phyloP scores from a whole-genome alignment of 345 rosid species.

The Isatis tinctoria region DNA sequence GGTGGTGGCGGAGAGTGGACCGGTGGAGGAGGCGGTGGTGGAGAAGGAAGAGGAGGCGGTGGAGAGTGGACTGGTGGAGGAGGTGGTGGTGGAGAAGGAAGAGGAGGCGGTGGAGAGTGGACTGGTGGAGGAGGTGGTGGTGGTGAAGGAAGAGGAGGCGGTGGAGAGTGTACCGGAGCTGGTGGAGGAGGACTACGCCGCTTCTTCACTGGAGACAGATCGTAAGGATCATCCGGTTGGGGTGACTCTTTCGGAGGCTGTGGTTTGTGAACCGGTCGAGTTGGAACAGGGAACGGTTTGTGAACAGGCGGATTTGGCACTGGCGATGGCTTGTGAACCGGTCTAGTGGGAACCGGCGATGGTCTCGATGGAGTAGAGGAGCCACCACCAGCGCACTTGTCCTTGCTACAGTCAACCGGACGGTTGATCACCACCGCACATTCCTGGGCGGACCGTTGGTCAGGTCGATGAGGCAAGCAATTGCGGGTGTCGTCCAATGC shows the following conservation, averaged over 20 bases:
- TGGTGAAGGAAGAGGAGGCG: conserved; percentile 18
- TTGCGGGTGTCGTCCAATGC: conserved; percentile 48
- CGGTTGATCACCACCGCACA: conserved; percentile 44
- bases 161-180: conserved; percentile 30
- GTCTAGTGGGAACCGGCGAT: conserved; percentile 5
- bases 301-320: conserved; percentile 10
- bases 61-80: conserved; percentile 23
- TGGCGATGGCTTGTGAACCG: conserved; percentile 18
- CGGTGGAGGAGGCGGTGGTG: conserved; percentile 26
- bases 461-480: conserved; percentile 48
- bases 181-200: conserved; percentile 30
- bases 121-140: conserved; percentile 25
- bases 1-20: conserved; percentile 23
- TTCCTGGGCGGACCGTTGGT: conserved; percentile 39
- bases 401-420: conserved; percentile 75
- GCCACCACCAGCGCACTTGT: conserved; percentile 35
- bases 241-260: conserved; percentile 25
- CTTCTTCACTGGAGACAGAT: conserved; percentile 13
- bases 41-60: neutral
- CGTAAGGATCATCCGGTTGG: conserved; percentile 18
- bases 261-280: conserved; percentile 9
- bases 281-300: conserved; percentile 7
- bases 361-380: conserved; percentile 20
- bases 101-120: conserved; percentile 32
- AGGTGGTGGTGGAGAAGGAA: conserved; percentile 34